phyloP scores from a whole-genome alignment of 257 asterid species.

The Gynochthodes officinalis region DNA sequence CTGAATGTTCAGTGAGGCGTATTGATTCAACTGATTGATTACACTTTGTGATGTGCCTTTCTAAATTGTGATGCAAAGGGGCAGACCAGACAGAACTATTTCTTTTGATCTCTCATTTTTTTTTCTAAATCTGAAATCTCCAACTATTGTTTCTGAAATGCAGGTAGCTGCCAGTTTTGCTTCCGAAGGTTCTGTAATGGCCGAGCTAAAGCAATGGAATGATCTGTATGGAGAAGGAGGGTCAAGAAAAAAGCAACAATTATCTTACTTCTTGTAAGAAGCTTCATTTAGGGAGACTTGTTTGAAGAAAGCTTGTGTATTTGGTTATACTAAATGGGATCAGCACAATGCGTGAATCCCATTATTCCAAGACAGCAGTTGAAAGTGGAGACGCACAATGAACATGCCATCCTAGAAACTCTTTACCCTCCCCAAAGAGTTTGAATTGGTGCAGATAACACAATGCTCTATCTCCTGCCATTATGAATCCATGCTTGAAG shows the following conservation, averaged over 20 bases:
- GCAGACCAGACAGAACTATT: too few species aligned
- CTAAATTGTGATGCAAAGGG: too few species aligned
- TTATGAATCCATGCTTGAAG: neutral
- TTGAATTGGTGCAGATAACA: slow-evolving; percentile 1
- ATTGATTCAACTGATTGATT: too few species aligned
- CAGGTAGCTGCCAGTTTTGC: slow-evolving; percentile 98
- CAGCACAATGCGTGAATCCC: slow-evolving; percentile 1
- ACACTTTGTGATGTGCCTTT: too few species aligned
- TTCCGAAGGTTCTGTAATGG: slow-evolving; percentile 84
- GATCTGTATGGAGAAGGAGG: slow-evolving; percentile 95
- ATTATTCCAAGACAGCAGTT: neutral
- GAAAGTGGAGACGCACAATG: neutral
- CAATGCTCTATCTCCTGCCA: neutral
- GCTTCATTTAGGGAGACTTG: neutral
- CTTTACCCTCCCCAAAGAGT: slow-evolving; percentile 1
- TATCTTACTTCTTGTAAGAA: slow-evolving; percentile 78
- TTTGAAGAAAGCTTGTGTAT: neutral
- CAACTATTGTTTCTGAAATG: slow-evolving; percentile 5
- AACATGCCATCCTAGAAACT: neutral
- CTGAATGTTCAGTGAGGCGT: too few species aligned
- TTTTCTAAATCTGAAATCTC: neutral
- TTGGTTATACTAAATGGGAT: neutral
- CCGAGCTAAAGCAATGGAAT: slow-evolving; percentile 92
- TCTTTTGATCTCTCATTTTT: too few species aligned
- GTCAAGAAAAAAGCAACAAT: slow-evolving; percentile 78